Percentiles rank a stretch among this genome's conserved stretches.
phyloP scores from a whole-genome alignment of 345 rosid genomes.

The Sapria himalayana region DNA sequence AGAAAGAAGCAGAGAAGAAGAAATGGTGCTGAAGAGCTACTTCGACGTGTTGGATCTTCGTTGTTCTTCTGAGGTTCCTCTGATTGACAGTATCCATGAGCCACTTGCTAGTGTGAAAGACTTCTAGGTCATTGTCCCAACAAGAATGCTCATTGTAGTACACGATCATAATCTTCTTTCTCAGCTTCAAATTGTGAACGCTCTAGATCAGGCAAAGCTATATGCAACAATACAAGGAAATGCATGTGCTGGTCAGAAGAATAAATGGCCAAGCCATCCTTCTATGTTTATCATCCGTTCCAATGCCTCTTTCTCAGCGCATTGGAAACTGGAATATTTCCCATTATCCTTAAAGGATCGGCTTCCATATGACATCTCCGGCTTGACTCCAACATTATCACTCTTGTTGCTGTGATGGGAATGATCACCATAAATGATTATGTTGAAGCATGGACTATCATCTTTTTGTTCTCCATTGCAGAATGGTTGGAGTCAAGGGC shows the following conservation, averaged over 20 bases:
- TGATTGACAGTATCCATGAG: slow-evolving; percentile 41
- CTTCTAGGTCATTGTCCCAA: slow-evolving; percentile 44
- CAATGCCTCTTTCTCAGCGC: slow-evolving; percentile 63
- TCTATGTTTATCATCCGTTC: slow-evolving; percentile 42
- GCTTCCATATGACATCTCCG: slow-evolving; percentile 26
- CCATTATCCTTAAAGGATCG: slow-evolving; percentile 28
- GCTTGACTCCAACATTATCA: slow-evolving; percentile 50
- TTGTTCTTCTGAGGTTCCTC: slow-evolving; percentile 73
- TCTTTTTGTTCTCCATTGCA: slow-evolving; percentile 63
- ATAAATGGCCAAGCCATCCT: slow-evolving; percentile 81
- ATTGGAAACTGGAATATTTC: slow-evolving; percentile 35
- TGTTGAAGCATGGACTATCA: slow-evolving; percentile 66
- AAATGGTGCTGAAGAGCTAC: slow-evolving; percentile 61
- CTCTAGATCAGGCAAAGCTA: slow-evolving; percentile 53
- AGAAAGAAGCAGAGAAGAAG: too few relatives aligned
- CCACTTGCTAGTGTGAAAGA: slow-evolving; percentile 49
- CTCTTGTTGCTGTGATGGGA: slow-evolving; percentile 64
- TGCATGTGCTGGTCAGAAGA: slow-evolving; percentile 29
- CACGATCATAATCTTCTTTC: slow-evolving; percentile 52
- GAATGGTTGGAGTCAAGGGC: slow-evolving; percentile 89
- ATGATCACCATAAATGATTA: slow-evolving; percentile 56
- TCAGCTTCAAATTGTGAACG: slow-evolving; percentile 56
- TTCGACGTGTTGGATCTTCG: slow-evolving; percentile 75
- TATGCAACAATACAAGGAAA: slow-evolving; percentile 52
- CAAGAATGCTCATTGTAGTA: slow-evolving; percentile 71